Conservation (phyloP, 73 alveolate genomes). For the Stentor roeselii region DNA sequence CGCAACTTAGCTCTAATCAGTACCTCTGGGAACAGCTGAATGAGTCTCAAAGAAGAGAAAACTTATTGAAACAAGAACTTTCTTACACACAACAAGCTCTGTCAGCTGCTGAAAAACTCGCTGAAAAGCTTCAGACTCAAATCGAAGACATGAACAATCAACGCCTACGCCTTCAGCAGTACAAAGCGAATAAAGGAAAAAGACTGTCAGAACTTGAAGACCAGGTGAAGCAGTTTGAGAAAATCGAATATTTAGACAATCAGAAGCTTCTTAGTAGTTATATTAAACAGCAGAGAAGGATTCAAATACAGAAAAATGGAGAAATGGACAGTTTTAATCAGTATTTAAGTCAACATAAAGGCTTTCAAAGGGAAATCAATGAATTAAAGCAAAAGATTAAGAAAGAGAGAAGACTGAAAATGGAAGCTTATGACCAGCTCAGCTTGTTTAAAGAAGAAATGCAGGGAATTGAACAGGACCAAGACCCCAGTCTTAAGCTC, state of each 20-base stretch:
- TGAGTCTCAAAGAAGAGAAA: slow-evolving; percentile 87
- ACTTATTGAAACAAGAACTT: slow-evolving; percentile 79
- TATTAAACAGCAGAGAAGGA: slow-evolving; percentile 42
- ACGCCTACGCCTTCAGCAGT: slow-evolving; percentile 51
- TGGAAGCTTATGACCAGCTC: slow-evolving; percentile 51
- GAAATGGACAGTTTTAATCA: slow-evolving; percentile 40
- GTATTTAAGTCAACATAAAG: slow-evolving; percentile 29
- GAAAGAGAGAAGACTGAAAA: slow-evolving; percentile 36
- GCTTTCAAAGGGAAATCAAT: slow-evolving; percentile 26
- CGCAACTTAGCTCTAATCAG: slow-evolving; percentile 77
- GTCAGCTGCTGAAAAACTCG: slow-evolving; percentile 88
- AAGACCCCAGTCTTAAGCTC: slow-evolving; percentile 43
- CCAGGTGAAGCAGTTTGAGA: slow-evolving; percentile 53
- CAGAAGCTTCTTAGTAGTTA: slow-evolving; percentile 46
- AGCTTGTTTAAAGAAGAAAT: slow-evolving; percentile 49
- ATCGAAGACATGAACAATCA: slow-evolving; percentile 63
- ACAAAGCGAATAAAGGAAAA: slow-evolving; percentile 56
- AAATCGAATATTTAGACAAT: slow-evolving; percentile 50
- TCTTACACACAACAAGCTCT: slow-evolving; percentile 81
- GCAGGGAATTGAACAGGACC: slow-evolving; percentile 47
- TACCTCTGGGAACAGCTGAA: slow-evolving; percentile 90
- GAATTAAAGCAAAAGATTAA: slow-evolving; percentile 32
- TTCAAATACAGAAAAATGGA: slow-evolving; percentile 40
- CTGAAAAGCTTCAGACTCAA: slow-evolving; percentile 79
- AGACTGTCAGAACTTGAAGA: slow-evolving; percentile 66